Evolutionary conservation across 176 grass and related monocot species (phyloP), one percentile per base, ranked within the genome.

Genomic region (Puccinellia tenuiflora): DNA sequence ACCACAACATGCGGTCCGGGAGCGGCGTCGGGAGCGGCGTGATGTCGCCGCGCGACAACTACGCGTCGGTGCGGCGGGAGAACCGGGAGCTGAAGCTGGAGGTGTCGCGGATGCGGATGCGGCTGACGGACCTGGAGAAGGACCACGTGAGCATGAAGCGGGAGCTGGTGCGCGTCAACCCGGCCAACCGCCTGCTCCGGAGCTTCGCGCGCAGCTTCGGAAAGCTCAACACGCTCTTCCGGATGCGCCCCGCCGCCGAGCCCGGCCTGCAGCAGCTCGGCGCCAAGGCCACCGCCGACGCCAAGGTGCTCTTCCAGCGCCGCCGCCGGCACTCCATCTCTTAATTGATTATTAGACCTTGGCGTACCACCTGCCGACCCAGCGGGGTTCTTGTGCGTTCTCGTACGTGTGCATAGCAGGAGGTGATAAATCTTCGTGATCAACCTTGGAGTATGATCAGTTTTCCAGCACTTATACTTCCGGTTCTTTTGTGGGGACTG

Each of bases 101-200:
- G 84, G 92, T 98, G 55, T 91, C 92, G 21, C 90, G 96, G 30
- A 98, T 98, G 96, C 79, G 96, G 79, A 91, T 98, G 91, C 81
- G 96, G 52, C 85, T 98, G 15, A 98, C 90, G 16, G 92, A 98
- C 82, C 83, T 98, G 79, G 96, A 98, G 85, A 98, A 98, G 89
- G 96, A 95, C 84, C 96, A 98, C 81, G 92, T 93, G 7, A 95
- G 87, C 60, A 98, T 98, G 96, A 93, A 93, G 75, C 92, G 90
- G 38, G 91, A 94, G 64, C 85, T 97, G 68, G 95, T 97, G 52
- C 85, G 85, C 52, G 92, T 83, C 15, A 85, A 88, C 68, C 95
- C 92, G 3, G 90, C 95, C 1, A 97, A 97, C 78, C 91, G 93
- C 3, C 75, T 97, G 17, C 87, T 97, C 22, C 77, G 81, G 51